These are phyloP conservation scores for Taxawa tesnikishii DNA, from an alignment of 2,329 filamentous ascomycete genomes.

Conservation along the genomic window DNA sequence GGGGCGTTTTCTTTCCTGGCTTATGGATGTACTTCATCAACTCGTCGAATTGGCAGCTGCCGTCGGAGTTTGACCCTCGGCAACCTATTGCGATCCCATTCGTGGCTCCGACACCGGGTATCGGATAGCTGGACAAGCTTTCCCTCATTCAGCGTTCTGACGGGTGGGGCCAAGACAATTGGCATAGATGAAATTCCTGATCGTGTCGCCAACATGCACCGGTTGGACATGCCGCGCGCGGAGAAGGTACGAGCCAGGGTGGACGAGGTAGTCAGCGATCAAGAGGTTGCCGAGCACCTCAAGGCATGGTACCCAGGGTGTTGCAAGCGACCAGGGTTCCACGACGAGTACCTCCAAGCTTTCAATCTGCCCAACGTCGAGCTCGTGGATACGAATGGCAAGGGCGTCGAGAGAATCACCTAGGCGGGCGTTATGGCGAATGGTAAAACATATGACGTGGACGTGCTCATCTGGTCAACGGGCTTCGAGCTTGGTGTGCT, in stretches of 20 bases:
- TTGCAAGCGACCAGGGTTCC: slow-evolving; percentile 54
- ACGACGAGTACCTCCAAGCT: slow-evolving; percentile 44
- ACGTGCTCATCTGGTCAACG: slow-evolving; percentile 35
- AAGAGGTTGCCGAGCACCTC: slow-evolving; percentile 36
- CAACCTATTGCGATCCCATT: too few species aligned
- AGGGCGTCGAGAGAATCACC: slow-evolving; percentile 37
- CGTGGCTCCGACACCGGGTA: too few species aligned
- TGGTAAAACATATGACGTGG: slow-evolving; percentile 35
- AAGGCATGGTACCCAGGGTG: slow-evolving; percentile 49
- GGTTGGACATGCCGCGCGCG: slow-evolving; percentile 28
- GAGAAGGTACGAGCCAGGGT: slow-evolving; percentile 35
- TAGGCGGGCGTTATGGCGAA: slow-evolving; percentile 34
- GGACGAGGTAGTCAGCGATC: slow-evolving; percentile 40
- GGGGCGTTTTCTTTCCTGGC: too few species aligned
- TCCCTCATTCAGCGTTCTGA: too few species aligned
- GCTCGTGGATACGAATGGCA: slow-evolving; percentile 47
- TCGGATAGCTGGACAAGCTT: too few species aligned
- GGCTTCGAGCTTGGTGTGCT: slow-evolving; percentile 24
- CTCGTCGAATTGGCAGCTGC: too few species aligned
- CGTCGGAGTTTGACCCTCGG: too few species aligned
- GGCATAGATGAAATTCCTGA: too few species aligned
- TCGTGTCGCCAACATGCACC: slow-evolving; percentile 24
- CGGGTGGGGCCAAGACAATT: too few species aligned
- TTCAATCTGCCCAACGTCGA: slow-evolving; percentile 50
- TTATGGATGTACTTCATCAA: too few species aligned